Evolutionary conservation across 2,329 filamentous ascomycete species (phyloP).

Genomic region (Penicillium janthinellum): DNA sequence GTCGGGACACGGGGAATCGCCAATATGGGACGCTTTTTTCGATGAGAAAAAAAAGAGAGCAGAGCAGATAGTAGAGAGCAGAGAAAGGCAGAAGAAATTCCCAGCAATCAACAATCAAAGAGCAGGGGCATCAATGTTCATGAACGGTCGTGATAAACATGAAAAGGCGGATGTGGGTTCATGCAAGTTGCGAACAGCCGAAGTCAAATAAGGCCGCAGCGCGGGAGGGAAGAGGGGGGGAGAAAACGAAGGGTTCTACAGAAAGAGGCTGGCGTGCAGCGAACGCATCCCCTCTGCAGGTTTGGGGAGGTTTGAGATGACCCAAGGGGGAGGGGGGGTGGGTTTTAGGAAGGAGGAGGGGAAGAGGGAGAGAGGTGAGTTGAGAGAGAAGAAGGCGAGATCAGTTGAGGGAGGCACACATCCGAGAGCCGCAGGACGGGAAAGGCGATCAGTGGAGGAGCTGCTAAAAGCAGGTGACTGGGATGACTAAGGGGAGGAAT

Average conservation of each 20-base stretch:
- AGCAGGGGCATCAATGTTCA: conserved; percentile 33
- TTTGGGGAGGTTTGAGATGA: conserved; percentile 18
- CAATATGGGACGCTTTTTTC: not conserved
- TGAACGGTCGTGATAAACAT: conserved; percentile 37
- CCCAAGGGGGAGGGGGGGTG: conserved; percentile 10
- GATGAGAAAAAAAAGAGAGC: not conserved
- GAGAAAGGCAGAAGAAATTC: not conserved
- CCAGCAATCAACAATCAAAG: conserved; percentile 20
- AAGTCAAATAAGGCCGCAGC: conserved; percentile 22
- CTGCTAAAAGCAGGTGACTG: conserved; percentile 3
- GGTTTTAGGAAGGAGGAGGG: not conserved
- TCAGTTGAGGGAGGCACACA: conserved; percentile 14
- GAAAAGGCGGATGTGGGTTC: conserved; percentile 10
- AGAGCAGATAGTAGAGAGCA: not conserved
- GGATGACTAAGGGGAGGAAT: conserved; percentile 26
- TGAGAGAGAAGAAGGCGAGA: conserved; percentile 1
- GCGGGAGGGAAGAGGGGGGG: conserved; percentile 11
- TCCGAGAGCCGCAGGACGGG: conserved; percentile 32
- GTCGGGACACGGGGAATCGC: conserved; percentile 18
- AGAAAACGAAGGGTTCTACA: conserved; percentile 12
- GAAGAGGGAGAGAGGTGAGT: not conserved
- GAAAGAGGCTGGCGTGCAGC: conserved; percentile 30
- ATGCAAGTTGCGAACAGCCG: conserved; percentile 11
- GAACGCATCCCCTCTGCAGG: conserved; percentile 31
- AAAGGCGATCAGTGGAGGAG: conserved; percentile 29